Evolutionary conservation across 1,284 basidiomycete genomes (phyloP).

Genomic region (Cutaneotrichosporon cavernicola): DNA sequence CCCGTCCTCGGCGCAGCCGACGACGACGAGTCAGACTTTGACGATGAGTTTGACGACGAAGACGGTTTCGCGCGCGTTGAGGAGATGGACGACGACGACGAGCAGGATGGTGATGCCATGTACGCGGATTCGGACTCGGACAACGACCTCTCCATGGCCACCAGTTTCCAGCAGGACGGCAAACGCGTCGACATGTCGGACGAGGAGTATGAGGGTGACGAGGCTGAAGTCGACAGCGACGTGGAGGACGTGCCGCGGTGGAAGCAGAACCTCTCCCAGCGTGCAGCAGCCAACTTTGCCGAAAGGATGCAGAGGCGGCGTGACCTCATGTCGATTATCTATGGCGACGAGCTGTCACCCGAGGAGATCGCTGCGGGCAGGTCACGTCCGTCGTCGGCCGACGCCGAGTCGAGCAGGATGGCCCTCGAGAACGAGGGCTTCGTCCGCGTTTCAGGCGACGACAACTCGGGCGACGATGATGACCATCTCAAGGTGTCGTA

Average conservation of each 20-base stretch:
- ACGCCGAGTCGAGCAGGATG: constrained; percentile 43
- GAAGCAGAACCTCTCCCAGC: constrained; percentile 70
- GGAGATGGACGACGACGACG: constrained; percentile 48
- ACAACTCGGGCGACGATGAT: constrained; percentile 57
- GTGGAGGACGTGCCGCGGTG: constrained; percentile 63
- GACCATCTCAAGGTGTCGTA: constrained; percentile 70
- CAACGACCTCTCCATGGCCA: constrained; percentile 49
- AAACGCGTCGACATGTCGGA: constrained; percentile 52
- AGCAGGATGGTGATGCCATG: constrained; percentile 56
- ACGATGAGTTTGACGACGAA: constrained; percentile 46
- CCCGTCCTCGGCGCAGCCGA: constrained; percentile 49
- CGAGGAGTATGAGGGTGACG: constrained; percentile 43
- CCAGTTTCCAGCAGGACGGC: constrained; percentile 53
- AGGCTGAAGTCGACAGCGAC: constrained; percentile 52
- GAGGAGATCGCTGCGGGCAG: constrained; percentile 65
- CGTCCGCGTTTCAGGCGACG: constrained; percentile 62
- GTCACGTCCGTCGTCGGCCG: constrained; percentile 44
- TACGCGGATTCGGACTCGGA: constrained; percentile 77
- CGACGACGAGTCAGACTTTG: constrained; percentile 45
- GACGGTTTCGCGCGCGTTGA: constrained; percentile 35
- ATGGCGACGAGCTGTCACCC: constrained; percentile 68
- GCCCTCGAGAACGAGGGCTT: constrained; percentile 63
- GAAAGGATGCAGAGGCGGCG: constrained; percentile 57
- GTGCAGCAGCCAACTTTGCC: constrained; percentile 61
- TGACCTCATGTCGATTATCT: constrained; percentile 86